Evolutionary conservation across 78 protist genomes (phyloP).

Genomic region (Parvularia atlantis): DNA sequence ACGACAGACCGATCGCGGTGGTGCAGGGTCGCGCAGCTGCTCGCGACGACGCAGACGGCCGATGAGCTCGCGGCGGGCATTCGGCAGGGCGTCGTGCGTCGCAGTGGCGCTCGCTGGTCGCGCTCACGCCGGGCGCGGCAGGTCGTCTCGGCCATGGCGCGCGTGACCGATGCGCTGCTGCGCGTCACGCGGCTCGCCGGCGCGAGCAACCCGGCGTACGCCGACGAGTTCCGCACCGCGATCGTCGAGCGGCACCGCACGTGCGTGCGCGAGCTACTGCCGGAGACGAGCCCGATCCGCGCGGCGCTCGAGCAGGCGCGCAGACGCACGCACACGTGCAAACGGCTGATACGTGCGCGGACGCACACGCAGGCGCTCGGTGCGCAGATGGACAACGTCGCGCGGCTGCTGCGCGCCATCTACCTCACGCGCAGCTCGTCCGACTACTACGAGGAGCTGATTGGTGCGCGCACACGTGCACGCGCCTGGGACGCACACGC

Average conservation of each 20-base stretch:
- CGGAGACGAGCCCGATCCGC: no score
- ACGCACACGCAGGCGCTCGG: no score
- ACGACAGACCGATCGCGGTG: no score
- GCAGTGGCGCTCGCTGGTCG: no score
- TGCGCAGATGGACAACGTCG: constrained; percentile 8
- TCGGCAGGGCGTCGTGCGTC: background rate
- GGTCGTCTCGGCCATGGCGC: constrained; percentile 29
- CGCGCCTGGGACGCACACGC: no score
- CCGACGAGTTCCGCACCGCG: background rate
- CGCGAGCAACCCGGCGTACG: background rate
- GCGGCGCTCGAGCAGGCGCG: no score
- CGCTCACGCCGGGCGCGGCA: background rate
- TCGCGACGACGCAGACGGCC: background rate
- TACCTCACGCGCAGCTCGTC: constrained; percentile 14
- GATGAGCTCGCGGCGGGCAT: background rate
- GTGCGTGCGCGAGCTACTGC: background rate
- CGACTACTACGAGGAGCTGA: constrained; percentile 22
- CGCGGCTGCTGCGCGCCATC: constrained; percentile 23
- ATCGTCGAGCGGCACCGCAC: background rate
- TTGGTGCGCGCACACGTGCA: no score
- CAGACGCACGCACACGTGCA: no score
- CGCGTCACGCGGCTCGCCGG: background rate
- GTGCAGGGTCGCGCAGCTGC: background rate
- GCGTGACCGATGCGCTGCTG: constrained; percentile 23
- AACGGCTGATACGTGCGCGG: no score